These are phyloP conservation scores for Bretschneidera sinensis DNA, from an alignment of 345 rosid species.

Conservation along the genomic window DNA sequence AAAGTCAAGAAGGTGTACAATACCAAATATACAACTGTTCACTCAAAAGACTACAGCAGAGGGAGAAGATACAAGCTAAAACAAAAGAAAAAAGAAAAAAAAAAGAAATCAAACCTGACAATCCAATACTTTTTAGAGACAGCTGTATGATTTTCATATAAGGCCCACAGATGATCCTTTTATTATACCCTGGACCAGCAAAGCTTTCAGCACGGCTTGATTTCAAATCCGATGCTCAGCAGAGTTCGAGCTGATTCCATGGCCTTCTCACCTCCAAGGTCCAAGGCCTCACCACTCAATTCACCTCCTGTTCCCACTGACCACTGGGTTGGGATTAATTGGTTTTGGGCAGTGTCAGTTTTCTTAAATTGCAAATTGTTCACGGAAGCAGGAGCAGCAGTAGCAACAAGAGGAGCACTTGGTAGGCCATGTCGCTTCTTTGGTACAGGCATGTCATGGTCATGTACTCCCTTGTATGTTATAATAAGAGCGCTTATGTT, in stretches of 20 bases:
- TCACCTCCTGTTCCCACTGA: conserved; percentile 50
- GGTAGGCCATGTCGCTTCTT: conserved; percentile 84
- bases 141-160: conserved; percentile 13
- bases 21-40: conserved; percentile 24
- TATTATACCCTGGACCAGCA: neutral
- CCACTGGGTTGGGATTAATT: conserved; percentile 43
- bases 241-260: conserved; percentile 94
- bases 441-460: conserved; percentile 94
- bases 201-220: conserved; percentile 69
- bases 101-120: conserved; percentile 16
- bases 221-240: conserved; percentile 86
- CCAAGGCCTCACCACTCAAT: conserved; percentile 53
- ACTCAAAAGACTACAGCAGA: conserved; percentile 3
- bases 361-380: conserved; percentile 32
- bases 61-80: neutral
- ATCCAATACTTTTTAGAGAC: conserved; percentile 1
- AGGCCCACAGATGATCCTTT: neutral
- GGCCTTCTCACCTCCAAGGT: conserved; percentile 70
- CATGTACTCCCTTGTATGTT: conserved; percentile 83
- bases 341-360: conserved; percentile 28
- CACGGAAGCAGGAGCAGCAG: conserved; percentile 66
- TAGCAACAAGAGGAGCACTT: conserved; percentile 73
- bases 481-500: conserved; percentile 56
- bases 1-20: conserved; percentile 15
- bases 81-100: conserved; percentile 1